A percentile compares a stretch with the other conserved stretches of the same genome.
These are phyloP conservation scores for Yamadazyma songkhlaensis DNA, from an alignment of 1,139 yeast genomes.

Conservation along the genomic window DNA sequence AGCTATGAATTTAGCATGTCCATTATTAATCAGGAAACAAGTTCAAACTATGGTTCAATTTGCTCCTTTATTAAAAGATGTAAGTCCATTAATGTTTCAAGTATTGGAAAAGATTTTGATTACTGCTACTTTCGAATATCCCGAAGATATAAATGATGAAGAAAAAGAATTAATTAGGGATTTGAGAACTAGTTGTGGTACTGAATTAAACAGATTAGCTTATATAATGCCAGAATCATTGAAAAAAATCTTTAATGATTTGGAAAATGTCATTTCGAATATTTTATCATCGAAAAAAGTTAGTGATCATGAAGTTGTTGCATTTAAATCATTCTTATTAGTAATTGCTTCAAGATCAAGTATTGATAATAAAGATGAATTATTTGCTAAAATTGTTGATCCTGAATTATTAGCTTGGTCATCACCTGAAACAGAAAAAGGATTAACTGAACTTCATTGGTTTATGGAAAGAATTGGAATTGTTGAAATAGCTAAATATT, in stretches of 20 bases:
- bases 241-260: conserved; percentile 73
- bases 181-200: conserved; percentile 87
- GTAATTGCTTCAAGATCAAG: conserved; percentile 90
- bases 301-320: conserved; percentile 88
- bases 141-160: conserved; percentile 64
- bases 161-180: conserved; percentile 82
- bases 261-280: conserved; percentile 76
- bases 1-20: conserved; percentile 74
- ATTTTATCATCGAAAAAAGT: conserved; percentile 69
- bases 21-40: conserved; percentile 77
- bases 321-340: conserved; percentile 85
- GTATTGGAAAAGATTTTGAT: conserved; percentile 84
- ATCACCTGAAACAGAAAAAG: conserved; percentile 85
- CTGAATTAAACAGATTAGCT: conserved; percentile 90
- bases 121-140: conserved; percentile 84
- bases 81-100: conserved; percentile 68
- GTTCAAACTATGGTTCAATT: conserved; percentile 95
- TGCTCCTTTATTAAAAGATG: conserved; percentile 85
- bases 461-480: conserved; percentile 97
- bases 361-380: conserved; percentile 62
- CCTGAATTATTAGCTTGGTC: conserved; percentile 94
- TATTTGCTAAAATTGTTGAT: conserved; percentile 85
- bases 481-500: conserved; percentile 88
- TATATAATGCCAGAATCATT: conserved; percentile 91
- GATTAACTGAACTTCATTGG: conserved; percentile 88